Conservation (phyloP, 2,329 filamentous ascomycete genomes). For the Zelopaecilomyces penicillatus region DNA sequence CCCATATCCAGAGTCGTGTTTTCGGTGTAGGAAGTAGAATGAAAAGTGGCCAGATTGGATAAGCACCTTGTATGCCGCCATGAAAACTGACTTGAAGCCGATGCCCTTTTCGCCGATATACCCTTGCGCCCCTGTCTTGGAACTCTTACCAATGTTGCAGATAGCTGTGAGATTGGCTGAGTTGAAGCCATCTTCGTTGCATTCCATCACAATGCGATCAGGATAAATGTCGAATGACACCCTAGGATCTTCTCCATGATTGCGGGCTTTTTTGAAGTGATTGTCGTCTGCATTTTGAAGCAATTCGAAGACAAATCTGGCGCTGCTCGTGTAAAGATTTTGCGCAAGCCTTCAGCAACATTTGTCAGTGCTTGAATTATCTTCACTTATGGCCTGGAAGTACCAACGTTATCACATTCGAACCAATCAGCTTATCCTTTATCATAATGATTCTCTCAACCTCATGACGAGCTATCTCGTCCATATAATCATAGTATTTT, state of each 20-base stretch:
- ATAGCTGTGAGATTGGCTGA: slow-evolving; percentile 34
- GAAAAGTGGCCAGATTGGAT: slow-evolving; percentile 36
- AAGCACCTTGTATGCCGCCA: slow-evolving; percentile 33
- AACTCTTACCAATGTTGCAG: slow-evolving; percentile 36
- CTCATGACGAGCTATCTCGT: too few species aligned
- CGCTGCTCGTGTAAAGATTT: slow-evolving; percentile 33
- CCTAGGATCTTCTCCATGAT: slow-evolving; percentile 16
- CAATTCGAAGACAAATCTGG: slow-evolving; percentile 43
- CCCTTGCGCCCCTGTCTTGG: slow-evolving; percentile 31
- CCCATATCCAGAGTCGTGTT: slow-evolving; percentile 38
- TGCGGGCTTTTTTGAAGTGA: slow-evolving; percentile 21
- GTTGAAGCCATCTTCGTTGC: slow-evolving; percentile 42
- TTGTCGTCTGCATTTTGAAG: slow-evolving; percentile 50
- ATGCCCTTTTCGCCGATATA: slow-evolving; percentile 45
- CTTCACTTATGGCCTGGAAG: too few species aligned
- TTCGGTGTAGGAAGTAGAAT: slow-evolving; percentile 33
- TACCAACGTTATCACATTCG: too few species aligned
- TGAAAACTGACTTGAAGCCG: slow-evolving; percentile 45
- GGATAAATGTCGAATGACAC: slow-evolving; percentile 28
- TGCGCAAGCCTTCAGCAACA: slow-evolving; percentile 26
- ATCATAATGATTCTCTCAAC: too few species aligned
- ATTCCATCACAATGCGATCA: slow-evolving; percentile 34
- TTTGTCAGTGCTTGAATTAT: too few species aligned
- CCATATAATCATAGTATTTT: too few species aligned
- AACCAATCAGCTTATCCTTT: too few species aligned